Base-by-base conservation (phyloP, 2,329 filamentous ascomycete species). In the Aurifilum marmelostoma region DNA sequence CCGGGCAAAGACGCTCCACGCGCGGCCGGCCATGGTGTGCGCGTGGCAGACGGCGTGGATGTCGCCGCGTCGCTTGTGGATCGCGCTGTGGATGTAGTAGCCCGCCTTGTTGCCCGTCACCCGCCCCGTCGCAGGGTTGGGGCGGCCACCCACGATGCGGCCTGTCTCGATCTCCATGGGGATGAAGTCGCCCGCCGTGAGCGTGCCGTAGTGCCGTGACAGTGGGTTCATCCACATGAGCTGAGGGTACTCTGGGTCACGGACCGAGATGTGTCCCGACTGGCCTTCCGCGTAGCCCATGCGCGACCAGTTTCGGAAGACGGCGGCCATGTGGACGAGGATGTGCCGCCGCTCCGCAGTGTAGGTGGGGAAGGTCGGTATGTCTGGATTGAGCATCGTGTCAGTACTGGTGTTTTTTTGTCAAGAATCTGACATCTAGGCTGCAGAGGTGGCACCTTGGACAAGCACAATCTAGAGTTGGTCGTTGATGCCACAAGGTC, bases 161-260 rank as follows among this genome's bases (percentile, higher is more conserved):
- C 90, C 90, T 14, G 80, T 78, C 60, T 75, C 75, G 68, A 83
- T 81, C 71, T 91, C 85, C 6, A 91, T 81, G 58, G 89, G 84
- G 63, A 93, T 84, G 86, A 93, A 89, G 77, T 92, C 90, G 7
- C 84, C 85, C 0, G 89, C 89, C 70, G 86, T 88, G 71, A 92
- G 82, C 72, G 90, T 80, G 32, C 85, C 89, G 75, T 92, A 93
- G 77, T 92, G 90, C 64, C 83, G 83, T 7, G 87, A 88, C 2
- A 92, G 67, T 80, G 90, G 80, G 88, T 92, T 84, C 76, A 91
- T 92, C 91, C 91, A 93, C 79, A 91, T 90, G 18, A 83, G 82
- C 70, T 87, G 80, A 0, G 80, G 79, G 73, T 86, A 81, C 76
- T 91, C 88, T 0, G 90, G 89, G 75, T 92, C 90, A 16, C 89